Conservation (phyloP, 2,329 filamentous ascomycete species). For the Endoconidiophora laricicola region DNA sequence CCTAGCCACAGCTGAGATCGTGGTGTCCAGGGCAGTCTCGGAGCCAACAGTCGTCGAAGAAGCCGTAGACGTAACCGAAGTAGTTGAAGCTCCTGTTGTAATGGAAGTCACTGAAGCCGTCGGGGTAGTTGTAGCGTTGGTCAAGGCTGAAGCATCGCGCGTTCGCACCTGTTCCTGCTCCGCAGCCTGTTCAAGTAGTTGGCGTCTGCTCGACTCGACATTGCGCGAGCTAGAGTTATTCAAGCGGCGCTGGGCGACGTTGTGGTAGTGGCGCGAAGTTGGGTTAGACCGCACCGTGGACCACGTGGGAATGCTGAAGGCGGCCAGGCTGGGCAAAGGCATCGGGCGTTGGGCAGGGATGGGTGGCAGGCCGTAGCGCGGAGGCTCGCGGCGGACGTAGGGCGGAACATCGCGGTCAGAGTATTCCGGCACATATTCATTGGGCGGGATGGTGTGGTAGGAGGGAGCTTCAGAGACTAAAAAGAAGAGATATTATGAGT, state of each 20-base stretch:
- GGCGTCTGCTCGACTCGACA: constrained; percentile 18
- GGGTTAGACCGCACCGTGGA: constrained; percentile 37
- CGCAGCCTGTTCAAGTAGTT: constrained; percentile 18
- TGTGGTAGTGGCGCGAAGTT: constrained; percentile 42
- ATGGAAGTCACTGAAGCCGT: no score
- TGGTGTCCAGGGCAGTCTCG: neutral
- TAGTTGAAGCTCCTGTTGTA: neutral
- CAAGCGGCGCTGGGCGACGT: constrained; percentile 45
- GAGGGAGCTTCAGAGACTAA: constrained; percentile 47
- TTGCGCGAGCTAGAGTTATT: constrained; percentile 25
- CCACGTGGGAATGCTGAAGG: constrained; percentile 44
- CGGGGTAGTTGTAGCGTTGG: no score
- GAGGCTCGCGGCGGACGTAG: constrained; percentile 9
- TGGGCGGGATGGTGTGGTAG: constrained; percentile 39
- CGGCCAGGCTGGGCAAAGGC: constrained; percentile 28
- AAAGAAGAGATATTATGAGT: neutral
- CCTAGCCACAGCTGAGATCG: constrained; percentile 19
- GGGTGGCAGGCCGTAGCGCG: constrained; percentile 30
- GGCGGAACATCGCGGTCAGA: constrained; percentile 22
- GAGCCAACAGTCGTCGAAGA: constrained; percentile 15
- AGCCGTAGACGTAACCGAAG: neutral
- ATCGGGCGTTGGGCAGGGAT: constrained; percentile 25
- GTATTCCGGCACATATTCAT: constrained; percentile 35
- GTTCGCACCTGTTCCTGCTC: constrained; percentile 20
- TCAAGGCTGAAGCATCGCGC: neutral